Evolutionary conservation across 1,284 basidiomycete genomes (phyloP).

Genomic region (Apiotrichum montevideense): DNA sequence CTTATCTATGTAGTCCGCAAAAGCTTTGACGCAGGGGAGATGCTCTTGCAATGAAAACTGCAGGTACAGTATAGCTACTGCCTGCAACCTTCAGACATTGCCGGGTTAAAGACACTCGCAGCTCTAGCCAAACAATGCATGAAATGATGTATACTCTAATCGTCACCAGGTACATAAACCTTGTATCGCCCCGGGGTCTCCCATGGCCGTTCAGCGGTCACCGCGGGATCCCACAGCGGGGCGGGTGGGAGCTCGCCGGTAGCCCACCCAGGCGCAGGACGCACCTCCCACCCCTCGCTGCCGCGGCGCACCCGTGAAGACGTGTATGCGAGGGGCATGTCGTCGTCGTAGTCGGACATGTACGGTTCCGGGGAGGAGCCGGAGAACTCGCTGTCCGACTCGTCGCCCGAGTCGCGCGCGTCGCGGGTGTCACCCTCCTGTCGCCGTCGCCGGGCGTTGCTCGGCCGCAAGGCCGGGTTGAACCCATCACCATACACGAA

Average conservation of each 20-base stretch:
- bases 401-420: slow-evolving; percentile 51
- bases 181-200: slow-evolving; percentile 17
- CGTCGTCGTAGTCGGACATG: slow-evolving; percentile 47
- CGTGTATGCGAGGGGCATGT: slow-evolving; percentile 15
- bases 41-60: no score
- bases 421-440: slow-evolving; percentile 2
- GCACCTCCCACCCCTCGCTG: slow-evolving; percentile 72
- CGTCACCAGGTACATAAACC: slow-evolving; percentile 7
- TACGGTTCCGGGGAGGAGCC: slow-evolving; percentile 39
- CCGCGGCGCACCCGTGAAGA: slow-evolving; percentile 53
- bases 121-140: no score
- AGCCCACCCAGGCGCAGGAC: slow-evolving; percentile 18
- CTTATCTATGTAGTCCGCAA: no score
- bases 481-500: slow-evolving; percentile 75
- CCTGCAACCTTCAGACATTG: no score
- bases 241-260: neutral
- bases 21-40: no score
- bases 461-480: slow-evolving; percentile 66
- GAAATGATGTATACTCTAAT: slow-evolving; percentile 5
- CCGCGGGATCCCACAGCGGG: neutral
- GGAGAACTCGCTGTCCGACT: slow-evolving; percentile 18
- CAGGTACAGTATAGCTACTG: no score
- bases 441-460: slow-evolving; percentile 40
- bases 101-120: no score
- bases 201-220: slow-evolving; percentile 10